Base-by-base conservation (phyloP, 441 rosid species). In the Codiaeum variegatum region DNA sequence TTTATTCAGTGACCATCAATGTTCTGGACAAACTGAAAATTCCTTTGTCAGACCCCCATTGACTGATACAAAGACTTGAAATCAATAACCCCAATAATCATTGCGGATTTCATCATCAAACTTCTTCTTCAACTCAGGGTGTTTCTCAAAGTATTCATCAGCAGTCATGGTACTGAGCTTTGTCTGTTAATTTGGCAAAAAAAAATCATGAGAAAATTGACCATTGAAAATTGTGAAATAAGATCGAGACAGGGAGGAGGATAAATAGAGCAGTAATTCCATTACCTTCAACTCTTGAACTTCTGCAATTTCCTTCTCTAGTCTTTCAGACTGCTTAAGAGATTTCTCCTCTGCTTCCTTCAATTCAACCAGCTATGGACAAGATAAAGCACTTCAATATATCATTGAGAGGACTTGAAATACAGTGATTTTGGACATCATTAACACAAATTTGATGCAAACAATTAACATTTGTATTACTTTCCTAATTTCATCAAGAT, bases 91-190 rank as follows among this genome's bases (percentile, higher is more conserved):
- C 81, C 81, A 78, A 31, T 78, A 78, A 66, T 78, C 81, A 51
- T 78, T 78, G 71, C 77, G 74, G 75, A 95, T 95, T 81, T 95
- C 99, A 42, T 95, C 99, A 76, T 95, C 99, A 38, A 93, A 95
- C 82, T 90, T 88, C 97, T 95, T 84, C 81, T 88, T 93, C 71
- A 95, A 85, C 75, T 95, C 99, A 1, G 99, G 99, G 73, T 95
- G 96, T 82, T 95, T 91, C 71, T 72, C 95, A 61, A 95, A 95
- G 90, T 95, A 95, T 76, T 95, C 99, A 6, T 95, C 95, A 2
- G 97, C 98, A 0, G 99, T 95, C 99, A 95, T 95, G 83, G 99
- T 93, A 86, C 98, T 88, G 69, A 95, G 69, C 84, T 90, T 95
- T 89, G 82, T 67, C 98, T 93, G 94, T 75, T 71, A 59, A 15